Conservation (phyloP, 2,329 filamentous ascomycete genomes). For the Diplocarpon rosae region DNA sequence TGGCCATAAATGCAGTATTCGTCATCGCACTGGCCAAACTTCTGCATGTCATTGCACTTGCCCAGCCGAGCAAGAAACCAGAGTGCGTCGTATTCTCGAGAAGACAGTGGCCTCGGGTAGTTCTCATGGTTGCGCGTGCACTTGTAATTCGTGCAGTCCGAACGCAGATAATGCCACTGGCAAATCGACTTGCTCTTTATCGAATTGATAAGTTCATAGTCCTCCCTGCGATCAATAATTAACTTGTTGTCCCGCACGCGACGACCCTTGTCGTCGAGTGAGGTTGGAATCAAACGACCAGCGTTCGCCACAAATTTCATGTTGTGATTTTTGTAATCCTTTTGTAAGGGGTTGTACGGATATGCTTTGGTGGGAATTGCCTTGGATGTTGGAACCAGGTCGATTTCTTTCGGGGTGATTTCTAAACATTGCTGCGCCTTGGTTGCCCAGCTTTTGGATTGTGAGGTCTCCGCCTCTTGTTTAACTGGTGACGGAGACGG, state of each 20-base stretch:
- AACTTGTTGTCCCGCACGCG: background rate
- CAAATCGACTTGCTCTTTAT: slow-evolving; percentile 1
- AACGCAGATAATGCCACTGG: slow-evolving; percentile 3
- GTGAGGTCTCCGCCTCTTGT: background rate
- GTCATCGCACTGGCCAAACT: slow-evolving; percentile 4
- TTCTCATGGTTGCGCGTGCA: slow-evolving; percentile 6
- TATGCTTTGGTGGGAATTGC: background rate
- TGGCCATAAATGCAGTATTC: slow-evolving; percentile 10
- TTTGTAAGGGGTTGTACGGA: background rate
- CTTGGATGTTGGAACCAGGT: background rate
- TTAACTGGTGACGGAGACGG: background rate
- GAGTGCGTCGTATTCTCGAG: slow-evolving; percentile 8
- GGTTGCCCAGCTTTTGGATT: background rate
- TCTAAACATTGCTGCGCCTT: background rate
- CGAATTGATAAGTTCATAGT: background rate
- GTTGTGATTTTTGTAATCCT: background rate
- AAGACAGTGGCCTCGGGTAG: slow-evolving; percentile 4
- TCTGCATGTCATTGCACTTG: slow-evolving; percentile 1
- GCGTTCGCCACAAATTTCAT: background rate
- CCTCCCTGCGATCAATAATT: background rate
- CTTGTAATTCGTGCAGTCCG: slow-evolving; percentile 4
- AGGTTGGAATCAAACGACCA: background rate
- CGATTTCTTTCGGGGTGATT: background rate
- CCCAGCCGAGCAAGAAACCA: slow-evolving; percentile 5
- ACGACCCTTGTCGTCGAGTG: background rate